Percentiles rank a stretch among this genome's conserved stretches.
These are phyloP conservation scores for Candida boleticola DNA, from an alignment of 805 yeast genomes.

Conservation along the genomic window DNA sequence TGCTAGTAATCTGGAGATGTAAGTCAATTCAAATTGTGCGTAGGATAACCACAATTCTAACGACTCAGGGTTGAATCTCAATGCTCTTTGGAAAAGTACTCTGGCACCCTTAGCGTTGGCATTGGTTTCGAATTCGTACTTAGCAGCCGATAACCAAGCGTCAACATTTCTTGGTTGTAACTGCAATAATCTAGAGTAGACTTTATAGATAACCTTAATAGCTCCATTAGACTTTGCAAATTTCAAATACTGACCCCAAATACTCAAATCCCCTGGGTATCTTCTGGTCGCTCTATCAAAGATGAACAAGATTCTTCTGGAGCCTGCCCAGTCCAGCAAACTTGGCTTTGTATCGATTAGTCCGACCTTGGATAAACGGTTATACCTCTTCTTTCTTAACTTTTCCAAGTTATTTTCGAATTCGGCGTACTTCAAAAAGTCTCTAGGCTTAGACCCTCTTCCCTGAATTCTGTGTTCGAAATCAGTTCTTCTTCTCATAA, in stretches of 20 bases:
- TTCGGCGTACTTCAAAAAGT: constrained; percentile 73
- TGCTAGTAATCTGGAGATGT: constrained; percentile 77
- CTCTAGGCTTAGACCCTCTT: constrained; percentile 75
- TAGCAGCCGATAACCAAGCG: constrained; percentile 94
- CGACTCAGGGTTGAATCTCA: constrained; percentile 78
- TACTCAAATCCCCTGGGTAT: constrained; percentile 70
- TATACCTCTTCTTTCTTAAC: constrained; percentile 68
- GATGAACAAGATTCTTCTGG: constrained; percentile 74
- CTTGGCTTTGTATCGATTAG: constrained; percentile 60
- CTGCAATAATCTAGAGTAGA: constrained; percentile 74
- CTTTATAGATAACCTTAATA: constrained; percentile 67
- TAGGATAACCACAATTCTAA: constrained; percentile 78
- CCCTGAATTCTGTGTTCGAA: constrained; percentile 88
- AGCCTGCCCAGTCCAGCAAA: constrained; percentile 84
- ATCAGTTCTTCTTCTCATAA: constrained; percentile 92
- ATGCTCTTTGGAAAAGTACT: constrained; percentile 76
- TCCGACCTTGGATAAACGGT: constrained; percentile 55
- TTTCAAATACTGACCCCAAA: constrained; percentile 77
- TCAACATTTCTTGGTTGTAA: constrained; percentile 88
- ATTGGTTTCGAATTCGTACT: constrained; percentile 86
- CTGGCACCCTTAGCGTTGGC: constrained; percentile 89
- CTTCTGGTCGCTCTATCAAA: constrained; percentile 79
- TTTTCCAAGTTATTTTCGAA: constrained; percentile 80
- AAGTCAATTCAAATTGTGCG: constrained; percentile 82
- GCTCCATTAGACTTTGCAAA: constrained; percentile 68